Conservation (phyloP, 805 yeast species). For the Ogataea trehaloabstinens region DNA sequence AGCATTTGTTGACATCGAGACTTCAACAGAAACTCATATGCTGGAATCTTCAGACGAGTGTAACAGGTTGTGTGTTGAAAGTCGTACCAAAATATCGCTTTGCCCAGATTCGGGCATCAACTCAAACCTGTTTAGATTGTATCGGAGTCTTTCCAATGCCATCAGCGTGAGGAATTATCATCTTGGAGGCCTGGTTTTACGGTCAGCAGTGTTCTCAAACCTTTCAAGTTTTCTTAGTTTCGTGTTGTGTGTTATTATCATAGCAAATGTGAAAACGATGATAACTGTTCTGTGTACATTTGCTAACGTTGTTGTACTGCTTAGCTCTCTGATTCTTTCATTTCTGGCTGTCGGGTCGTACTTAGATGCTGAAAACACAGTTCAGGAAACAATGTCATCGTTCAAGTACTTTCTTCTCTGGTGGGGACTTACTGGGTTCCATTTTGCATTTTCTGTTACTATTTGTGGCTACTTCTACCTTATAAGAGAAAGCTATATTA, state of each 20-base stretch:
- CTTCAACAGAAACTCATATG: background rate
- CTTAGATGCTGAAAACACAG: slow-evolving; percentile 8
- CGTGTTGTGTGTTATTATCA: slow-evolving; percentile 9
- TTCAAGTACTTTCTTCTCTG: slow-evolving; percentile 15
- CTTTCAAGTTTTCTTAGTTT: slow-evolving; percentile 11
- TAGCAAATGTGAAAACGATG: slow-evolving; percentile 9
- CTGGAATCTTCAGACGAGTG: background rate
- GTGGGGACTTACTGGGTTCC: slow-evolving; percentile 14
- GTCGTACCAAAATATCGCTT: slow-evolving; percentile 8
- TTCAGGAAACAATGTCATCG: slow-evolving; percentile 13
- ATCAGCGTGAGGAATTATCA: slow-evolving; percentile 13
- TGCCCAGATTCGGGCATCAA: slow-evolving; percentile 10
- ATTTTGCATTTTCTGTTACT: slow-evolving; percentile 8
- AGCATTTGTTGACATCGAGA: background rate
- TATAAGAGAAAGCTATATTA: slow-evolving; percentile 7
- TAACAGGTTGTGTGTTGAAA: slow-evolving; percentile 2
- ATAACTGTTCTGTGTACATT: slow-evolving; percentile 8
- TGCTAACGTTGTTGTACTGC: slow-evolving; percentile 8
- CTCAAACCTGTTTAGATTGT: slow-evolving; percentile 12
- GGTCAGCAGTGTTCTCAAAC: slow-evolving; percentile 13
- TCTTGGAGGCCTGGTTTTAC: slow-evolving; percentile 10
- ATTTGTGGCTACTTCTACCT: slow-evolving; percentile 7
- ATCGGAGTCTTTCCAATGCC: slow-evolving; percentile 7
- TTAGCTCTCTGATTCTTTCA: slow-evolving; percentile 9
- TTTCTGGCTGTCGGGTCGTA: slow-evolving; percentile 7